Percentiles rank a stretch among this genome's conserved stretches.
Conservation (phyloP, 345 rosid species). For the Excoecaria cochinchinensis region DNA sequence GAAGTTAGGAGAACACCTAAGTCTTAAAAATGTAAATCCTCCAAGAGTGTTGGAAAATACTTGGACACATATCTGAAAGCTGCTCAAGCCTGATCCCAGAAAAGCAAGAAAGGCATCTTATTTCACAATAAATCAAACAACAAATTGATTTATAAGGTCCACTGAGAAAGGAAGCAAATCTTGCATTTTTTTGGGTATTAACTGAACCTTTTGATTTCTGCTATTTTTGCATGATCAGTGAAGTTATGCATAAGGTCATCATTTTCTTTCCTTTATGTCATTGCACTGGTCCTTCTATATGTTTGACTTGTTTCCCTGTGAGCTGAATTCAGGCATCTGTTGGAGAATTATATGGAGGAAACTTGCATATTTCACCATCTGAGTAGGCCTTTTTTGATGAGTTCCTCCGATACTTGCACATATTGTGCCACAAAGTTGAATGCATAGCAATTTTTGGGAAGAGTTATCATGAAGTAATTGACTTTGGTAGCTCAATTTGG, state of each 20-base stretch:
- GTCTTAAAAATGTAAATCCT: neutral
- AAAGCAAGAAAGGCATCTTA: neutral
- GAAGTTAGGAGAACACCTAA: neutral
- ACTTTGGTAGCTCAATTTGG: neutral
- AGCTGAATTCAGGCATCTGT: constrained; percentile 48
- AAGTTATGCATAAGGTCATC: too few relatives aligned
- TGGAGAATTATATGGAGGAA: constrained; percentile 74
- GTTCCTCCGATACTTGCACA: neutral
- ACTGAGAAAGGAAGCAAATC: too few relatives aligned
- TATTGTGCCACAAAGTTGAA: neutral
- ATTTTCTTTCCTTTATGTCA: neutral
- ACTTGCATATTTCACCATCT: constrained; percentile 36
- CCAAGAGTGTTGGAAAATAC: neutral
- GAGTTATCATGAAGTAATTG: neutral
- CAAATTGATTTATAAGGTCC: too few relatives aligned
- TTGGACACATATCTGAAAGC: neutral
- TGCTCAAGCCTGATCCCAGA: neutral
- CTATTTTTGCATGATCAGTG: too few relatives aligned
- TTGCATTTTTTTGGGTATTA: too few relatives aligned
- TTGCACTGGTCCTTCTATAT: neutral
- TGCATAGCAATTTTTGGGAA: neutral
- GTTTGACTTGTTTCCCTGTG: constrained; percentile 16
- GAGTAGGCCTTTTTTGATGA: constrained; percentile 5
- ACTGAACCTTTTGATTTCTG: too few relatives aligned
- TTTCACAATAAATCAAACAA: too few relatives aligned